phyloP scores from a whole-genome alignment of 129 eudicot species.

The Erigeron canadensis region DNA sequence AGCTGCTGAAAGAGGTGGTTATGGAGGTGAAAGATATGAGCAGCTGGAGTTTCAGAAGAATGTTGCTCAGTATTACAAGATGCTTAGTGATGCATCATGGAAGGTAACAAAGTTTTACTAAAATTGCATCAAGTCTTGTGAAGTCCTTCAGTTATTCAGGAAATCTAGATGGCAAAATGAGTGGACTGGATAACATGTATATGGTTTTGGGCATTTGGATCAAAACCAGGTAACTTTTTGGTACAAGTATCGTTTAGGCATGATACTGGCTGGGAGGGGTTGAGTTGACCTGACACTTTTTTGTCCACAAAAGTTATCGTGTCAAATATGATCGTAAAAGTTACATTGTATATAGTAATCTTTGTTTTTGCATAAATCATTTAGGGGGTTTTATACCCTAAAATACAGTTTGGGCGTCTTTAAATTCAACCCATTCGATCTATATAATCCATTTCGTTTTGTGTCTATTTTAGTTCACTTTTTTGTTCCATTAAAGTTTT shows the following conservation, averaged over 20 bases:
- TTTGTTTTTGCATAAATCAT: background rate
- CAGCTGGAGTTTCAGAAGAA: slow-evolving; percentile 80
- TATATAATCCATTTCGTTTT: background rate
- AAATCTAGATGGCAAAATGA: background rate
- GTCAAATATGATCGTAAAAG: slow-evolving; percentile 1
- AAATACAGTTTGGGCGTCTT: background rate
- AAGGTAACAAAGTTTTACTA: slow-evolving; percentile 44
- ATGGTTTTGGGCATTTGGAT: background rate
- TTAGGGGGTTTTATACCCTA: background rate
- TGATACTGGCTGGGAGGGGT: background rate
- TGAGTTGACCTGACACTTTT: background rate
- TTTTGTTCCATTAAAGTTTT: background rate
- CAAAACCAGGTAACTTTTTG: background rate
- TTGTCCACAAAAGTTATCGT: background rate
- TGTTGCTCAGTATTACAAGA: slow-evolving; percentile 57
- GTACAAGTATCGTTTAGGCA: background rate
- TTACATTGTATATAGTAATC: background rate
- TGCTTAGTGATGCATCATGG: slow-evolving; percentile 81
- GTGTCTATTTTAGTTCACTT: background rate
- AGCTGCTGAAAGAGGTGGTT: slow-evolving; percentile 99
- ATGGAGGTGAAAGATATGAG: slow-evolving; percentile 93
- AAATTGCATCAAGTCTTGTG: background rate
- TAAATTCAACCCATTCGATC: background rate
- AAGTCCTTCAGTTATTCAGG: background rate
- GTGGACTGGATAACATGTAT: background rate